Evolutionary conservation across 257 asterid species (phyloP), one percentile per base, ranked within the genome.

Genomic region (Nicotiana tomentosiformis): DNA sequence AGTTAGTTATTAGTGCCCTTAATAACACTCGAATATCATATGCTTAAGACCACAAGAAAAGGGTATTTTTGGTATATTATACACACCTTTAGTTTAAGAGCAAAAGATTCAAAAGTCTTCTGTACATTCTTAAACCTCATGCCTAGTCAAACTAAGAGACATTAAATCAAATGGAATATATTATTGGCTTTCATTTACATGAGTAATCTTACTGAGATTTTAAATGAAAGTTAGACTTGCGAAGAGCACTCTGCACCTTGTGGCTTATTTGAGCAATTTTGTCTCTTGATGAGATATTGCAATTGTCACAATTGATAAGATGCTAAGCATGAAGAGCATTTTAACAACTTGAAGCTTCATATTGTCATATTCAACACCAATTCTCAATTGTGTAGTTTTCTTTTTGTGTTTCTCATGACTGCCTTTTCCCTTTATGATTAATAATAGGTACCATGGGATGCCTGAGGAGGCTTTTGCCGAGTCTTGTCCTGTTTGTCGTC

Each of bases 401-500:
- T 55, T 72, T 43, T 15, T 58, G 39, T 65, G 33, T 43, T 80
- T 49, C 26, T 43, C 68, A 62, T 49, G 46, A 83, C 17, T 18
- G 72, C 77, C 66, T 81, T 43, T 55, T 39, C 72, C 33, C 74
- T 57, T 79, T 74, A 62, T 62, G 70, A 20, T 84, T 61, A 66
- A 86, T 83, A 57, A 55, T 87, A 93, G 99, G 99, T 94, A 96
- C 82, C 98, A 98, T 56, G 87, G 82, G 66, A 84, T 87, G 93
- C 77, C 90, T 6, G 91, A 92, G 88, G 94, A 89, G 90, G 94
- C 80, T 85, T 92, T 96, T 82, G 95, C 87, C 51, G 84, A 92
- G 85, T 88, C 89, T 82, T 96, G 98, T 85, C 99, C 99, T 57
- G 93, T 91, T 84, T 96, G 99, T 90, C 76, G 83, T 72, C 77